These are phyloP conservation scores for Tetracladium maxilliforme DNA, from an alignment of 2,329 filamentous ascomycete genomes.

Conservation along the genomic window DNA sequence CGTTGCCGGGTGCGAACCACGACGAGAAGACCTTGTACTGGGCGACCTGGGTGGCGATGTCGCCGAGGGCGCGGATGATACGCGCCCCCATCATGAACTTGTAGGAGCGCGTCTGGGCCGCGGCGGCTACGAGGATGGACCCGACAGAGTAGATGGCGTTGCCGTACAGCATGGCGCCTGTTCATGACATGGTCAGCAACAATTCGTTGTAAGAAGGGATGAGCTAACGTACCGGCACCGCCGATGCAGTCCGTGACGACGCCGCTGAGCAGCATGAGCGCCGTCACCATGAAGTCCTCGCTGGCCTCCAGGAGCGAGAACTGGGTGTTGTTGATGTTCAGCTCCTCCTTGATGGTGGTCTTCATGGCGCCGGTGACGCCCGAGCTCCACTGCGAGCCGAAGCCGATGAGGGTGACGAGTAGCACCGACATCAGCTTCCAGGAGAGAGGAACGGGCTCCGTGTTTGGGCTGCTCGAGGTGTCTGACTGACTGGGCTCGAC, in stretches of 20 bases:
- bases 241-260: slow-evolving; percentile 42
- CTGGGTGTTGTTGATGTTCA: slow-evolving; percentile 43
- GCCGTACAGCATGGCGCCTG: slow-evolving; percentile 40
- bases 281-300: slow-evolving; percentile 45
- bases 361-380: slow-evolving; percentile 47
- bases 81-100: slow-evolving; percentile 44
- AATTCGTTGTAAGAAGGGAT: slow-evolving; percentile 1
- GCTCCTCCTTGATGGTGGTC: slow-evolving; percentile 40
- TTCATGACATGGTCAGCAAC: not conserved
- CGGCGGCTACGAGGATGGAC: slow-evolving; percentile 41
- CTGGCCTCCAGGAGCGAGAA: slow-evolving; percentile 43
- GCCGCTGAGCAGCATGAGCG: slow-evolving; percentile 37
- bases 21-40: slow-evolving; percentile 52
- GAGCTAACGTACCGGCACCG: slow-evolving; percentile 27
- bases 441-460: slow-evolving; percentile 8
- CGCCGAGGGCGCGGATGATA: slow-evolving; percentile 40
- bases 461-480: too few species aligned
- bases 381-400: slow-evolving; percentile 44
- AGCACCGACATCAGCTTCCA: slow-evolving; percentile 27
- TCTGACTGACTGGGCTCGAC: too few species aligned
- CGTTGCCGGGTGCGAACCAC: slow-evolving; percentile 46
- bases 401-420: slow-evolving; percentile 37
- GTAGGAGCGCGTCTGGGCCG: slow-evolving; percentile 38
- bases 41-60: slow-evolving; percentile 47
- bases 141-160: slow-evolving; percentile 43